Percentiles rank a stretch among this genome's conserved stretches.
Conservation (phyloP, 768 basidiomycete species). For the Scleroderma citrinum region DNA sequence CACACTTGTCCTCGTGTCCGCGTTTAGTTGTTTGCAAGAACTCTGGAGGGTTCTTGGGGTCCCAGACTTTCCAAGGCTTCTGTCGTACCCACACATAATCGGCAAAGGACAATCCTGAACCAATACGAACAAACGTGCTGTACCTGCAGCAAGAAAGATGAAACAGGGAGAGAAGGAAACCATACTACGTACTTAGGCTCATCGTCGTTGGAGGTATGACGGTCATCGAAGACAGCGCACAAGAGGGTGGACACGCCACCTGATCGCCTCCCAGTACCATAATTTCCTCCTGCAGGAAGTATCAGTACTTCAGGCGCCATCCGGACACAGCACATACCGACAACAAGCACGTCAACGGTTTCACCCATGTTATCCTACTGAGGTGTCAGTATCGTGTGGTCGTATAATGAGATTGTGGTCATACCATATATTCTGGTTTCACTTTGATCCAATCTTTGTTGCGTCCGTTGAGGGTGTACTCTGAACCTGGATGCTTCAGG, state of each 20-base stretch:
- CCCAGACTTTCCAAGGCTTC: conserved; percentile 80
- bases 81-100: conserved; percentile 83
- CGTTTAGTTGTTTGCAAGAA: conserved; percentile 61
- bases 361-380: conserved; percentile 84
- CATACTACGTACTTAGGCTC: conserved; percentile 50
- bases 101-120: conserved; percentile 78
- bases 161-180: neutral
- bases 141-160: conserved; percentile 45
- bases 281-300: conserved; percentile 64
- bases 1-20: conserved; percentile 74
- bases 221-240: conserved; percentile 82
- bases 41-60: conserved; percentile 63
- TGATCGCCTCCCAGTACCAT: conserved; percentile 78
- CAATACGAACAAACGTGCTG: conserved; percentile 83
- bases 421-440: conserved; percentile 83
- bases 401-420: conserved; percentile 3
- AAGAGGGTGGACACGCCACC: conserved; percentile 88
- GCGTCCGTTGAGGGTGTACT: conserved; percentile 82
- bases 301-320: neutral
- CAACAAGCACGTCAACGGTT: conserved; percentile 86
- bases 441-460: conserved; percentile 95
- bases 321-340: conserved; percentile 46
- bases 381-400: neutral
- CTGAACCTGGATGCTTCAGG: conserved; percentile 75
- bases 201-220: conserved; percentile 46